These are phyloP conservation scores for Fusarium pseudocircinatum DNA, from an alignment of 2,329 filamentous ascomycete genomes.

Conservation along the genomic window DNA sequence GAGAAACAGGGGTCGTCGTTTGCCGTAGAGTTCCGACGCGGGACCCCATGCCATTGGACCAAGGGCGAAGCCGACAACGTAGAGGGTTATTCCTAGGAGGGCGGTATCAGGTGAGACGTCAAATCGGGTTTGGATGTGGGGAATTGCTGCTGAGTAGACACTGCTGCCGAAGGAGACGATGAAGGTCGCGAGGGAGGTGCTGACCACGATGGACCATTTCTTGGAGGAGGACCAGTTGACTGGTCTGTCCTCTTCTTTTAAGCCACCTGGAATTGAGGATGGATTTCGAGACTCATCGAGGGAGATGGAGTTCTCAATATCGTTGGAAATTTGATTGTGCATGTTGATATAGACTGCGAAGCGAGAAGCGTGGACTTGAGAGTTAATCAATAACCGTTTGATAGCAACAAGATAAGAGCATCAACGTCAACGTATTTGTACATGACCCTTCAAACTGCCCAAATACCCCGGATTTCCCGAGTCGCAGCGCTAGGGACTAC, in stretches of 20 bases:
- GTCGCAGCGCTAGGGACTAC: neutral
- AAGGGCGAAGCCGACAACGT: conserved; percentile 57
- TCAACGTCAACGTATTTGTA: neutral
- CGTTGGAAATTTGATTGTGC: neutral
- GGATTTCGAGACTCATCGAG: neutral
- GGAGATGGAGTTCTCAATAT: neutral
- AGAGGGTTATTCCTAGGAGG: conserved; percentile 6
- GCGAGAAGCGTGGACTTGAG: rapidly evolving
- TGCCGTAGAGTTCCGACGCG: neutral
- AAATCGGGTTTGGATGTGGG: neutral
- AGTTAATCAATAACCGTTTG: too few relatives aligned
- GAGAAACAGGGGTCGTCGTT: neutral
- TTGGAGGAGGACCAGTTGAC: neutral
- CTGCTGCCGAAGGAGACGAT: conserved; percentile 12
- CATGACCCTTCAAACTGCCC: rapidly evolving
- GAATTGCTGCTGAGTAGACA: conserved; percentile 7
- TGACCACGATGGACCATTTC: conserved; percentile 9
- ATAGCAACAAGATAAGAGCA: rapidly evolving
- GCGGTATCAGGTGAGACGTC: neutral
- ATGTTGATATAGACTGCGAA: neutral
- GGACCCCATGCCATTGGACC: conserved; percentile 79
- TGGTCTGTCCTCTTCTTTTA: neutral
- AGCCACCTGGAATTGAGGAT: rapidly evolving
- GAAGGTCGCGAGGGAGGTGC: neutral
- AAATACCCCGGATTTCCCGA: neutral